Evolutionary conservation across 345 rosid genomes (phyloP).

Genomic region (Excoecaria cochinchinensis): DNA sequence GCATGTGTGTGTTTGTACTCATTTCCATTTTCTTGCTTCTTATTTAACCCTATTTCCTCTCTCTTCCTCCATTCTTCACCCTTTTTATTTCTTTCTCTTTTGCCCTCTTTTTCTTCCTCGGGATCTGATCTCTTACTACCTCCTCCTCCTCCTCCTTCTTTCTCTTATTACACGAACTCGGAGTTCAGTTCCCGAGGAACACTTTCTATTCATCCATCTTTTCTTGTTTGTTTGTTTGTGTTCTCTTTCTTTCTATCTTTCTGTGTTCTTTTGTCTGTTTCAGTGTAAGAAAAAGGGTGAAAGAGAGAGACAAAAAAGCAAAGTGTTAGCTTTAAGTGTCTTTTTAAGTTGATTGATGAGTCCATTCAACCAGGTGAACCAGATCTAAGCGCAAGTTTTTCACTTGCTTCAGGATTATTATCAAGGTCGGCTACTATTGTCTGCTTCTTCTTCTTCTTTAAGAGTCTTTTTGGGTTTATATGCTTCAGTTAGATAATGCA

Average conservation of each 20-base stretch:
- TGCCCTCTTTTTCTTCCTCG: constrained; percentile 36
- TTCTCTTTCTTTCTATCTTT: constrained; percentile 17
- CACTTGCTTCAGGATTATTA: constrained; percentile 11
- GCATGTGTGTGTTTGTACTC: constrained; percentile 44
- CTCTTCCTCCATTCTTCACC: constrained; percentile 41
- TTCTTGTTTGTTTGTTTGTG: constrained; percentile 20
- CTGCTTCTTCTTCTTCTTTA: constrained; percentile 12
- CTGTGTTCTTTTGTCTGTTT: constrained; percentile 34
- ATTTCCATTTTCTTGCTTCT: constrained; percentile 36
- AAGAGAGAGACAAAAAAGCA: constrained; percentile 15
- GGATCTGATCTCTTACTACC: constrained; percentile 62
- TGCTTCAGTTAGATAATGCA: neutral
- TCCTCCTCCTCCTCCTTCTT: constrained; percentile 13
- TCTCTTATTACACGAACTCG: constrained; percentile 4
- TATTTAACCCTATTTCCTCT: constrained; percentile 53
- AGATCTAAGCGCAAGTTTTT: constrained; percentile 34
- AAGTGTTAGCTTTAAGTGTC: constrained; percentile 1
- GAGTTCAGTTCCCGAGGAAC: constrained; percentile 64
- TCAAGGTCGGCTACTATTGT: constrained; percentile 25
- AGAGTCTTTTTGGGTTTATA: neutral
- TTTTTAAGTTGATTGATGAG: constrained; percentile 9
- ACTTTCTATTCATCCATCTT: constrained; percentile 25
- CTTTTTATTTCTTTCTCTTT: constrained; percentile 12
- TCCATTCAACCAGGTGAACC: constrained; percentile 14
- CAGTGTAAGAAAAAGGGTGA: constrained; percentile 19